These are phyloP conservation scores for Penicillium hordei DNA, from an alignment of 2,329 filamentous ascomycete species.

Conservation along the genomic window DNA sequence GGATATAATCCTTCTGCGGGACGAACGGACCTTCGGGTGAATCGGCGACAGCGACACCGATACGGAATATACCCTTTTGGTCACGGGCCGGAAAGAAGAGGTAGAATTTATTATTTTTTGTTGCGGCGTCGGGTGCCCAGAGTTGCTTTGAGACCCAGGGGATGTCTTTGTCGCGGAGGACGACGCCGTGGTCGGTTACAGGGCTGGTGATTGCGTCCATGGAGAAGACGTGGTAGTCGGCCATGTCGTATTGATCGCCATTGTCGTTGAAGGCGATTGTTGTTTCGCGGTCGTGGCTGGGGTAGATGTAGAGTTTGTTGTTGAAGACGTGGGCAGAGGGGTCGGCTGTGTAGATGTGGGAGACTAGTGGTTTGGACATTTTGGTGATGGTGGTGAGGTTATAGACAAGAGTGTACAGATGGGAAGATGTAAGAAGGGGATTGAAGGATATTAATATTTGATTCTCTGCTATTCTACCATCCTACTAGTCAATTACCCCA, in stretches of 20 bases:
- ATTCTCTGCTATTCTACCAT: neutral
- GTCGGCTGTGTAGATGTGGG: conserved; percentile 75
- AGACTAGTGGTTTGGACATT: conserved; percentile 60
- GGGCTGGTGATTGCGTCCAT: conserved; percentile 55
- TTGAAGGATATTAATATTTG: neutral
- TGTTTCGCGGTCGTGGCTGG: conserved; percentile 75
- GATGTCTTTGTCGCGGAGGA: conserved; percentile 63
- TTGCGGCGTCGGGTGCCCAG: conserved; percentile 76
- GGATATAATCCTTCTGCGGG: conserved; percentile 63
- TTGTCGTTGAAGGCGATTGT: conserved; percentile 77
- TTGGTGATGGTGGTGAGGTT: neutral
- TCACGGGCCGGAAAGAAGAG: conserved; percentile 76
- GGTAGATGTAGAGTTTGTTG: conserved; percentile 73
- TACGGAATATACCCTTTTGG: conserved; percentile 67
- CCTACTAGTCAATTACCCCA: neutral
- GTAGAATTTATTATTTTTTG: conserved; percentile 69
- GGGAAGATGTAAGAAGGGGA: neutral
- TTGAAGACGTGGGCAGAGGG: conserved; percentile 80
- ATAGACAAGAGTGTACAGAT: neutral
- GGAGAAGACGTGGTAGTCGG: conserved; percentile 77
- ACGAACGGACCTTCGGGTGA: conserved; percentile 68
- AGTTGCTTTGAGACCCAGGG: conserved; percentile 78
- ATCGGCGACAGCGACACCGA: conserved; percentile 67
- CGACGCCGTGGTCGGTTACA: conserved; percentile 72
- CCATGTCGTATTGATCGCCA: conserved; percentile 83